A percentile compares a stretch with the other conserved stretches of the same genome.
phyloP scores from a whole-genome alignment of 2,329 filamentous ascomycete genomes.

The Epichloe scottii region DNA sequence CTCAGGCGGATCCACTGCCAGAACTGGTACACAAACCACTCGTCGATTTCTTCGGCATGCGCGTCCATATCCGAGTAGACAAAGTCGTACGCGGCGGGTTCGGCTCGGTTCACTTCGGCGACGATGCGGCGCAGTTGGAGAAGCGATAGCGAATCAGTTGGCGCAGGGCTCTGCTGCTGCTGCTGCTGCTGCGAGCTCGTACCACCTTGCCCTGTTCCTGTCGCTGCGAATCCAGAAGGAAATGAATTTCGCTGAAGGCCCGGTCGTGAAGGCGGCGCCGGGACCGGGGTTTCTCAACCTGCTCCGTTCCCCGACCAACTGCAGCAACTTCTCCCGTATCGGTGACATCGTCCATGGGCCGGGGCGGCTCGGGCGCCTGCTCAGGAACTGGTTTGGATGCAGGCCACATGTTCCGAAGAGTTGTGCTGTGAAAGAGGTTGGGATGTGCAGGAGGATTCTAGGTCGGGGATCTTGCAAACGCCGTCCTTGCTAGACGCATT shows the following conservation, averaged over 20 bases:
- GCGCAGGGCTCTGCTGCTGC: slow-evolving; percentile 17
- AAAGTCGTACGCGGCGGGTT: slow-evolving; percentile 74
- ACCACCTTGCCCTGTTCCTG: slow-evolving; percentile 7
- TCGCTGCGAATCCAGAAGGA: slow-evolving; percentile 8
- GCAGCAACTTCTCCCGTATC: slow-evolving; percentile 26
- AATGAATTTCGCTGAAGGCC: slow-evolving; percentile 15
- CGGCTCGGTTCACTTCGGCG: slow-evolving; percentile 56
- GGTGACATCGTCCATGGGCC: slow-evolving; percentile 24
- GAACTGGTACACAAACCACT: slow-evolving; percentile 92
- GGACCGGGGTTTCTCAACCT: slow-evolving; percentile 20
- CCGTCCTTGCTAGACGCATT: slow-evolving; percentile 8
- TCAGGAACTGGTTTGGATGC: neutral
- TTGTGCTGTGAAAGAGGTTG: neutral
- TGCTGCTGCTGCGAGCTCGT: slow-evolving; percentile 8
- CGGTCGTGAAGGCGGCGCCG: slow-evolving; percentile 9
- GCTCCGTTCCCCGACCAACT: slow-evolving; percentile 22
- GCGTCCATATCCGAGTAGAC: slow-evolving; percentile 60
- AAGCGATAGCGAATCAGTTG: slow-evolving; percentile 60
- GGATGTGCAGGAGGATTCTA: neutral
- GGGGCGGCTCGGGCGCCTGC: neutral
- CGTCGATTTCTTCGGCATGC: slow-evolving; percentile 81
- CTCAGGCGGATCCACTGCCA: slow-evolving; percentile 73
- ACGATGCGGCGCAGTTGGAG: slow-evolving; percentile 62
- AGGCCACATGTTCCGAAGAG: slow-evolving; percentile 26
- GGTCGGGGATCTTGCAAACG: slow-evolving; percentile 1